These are phyloP conservation scores for Calonectria ilicicola DNA, from an alignment of 2,329 filamentous ascomycete genomes.

Conservation along the genomic window DNA sequence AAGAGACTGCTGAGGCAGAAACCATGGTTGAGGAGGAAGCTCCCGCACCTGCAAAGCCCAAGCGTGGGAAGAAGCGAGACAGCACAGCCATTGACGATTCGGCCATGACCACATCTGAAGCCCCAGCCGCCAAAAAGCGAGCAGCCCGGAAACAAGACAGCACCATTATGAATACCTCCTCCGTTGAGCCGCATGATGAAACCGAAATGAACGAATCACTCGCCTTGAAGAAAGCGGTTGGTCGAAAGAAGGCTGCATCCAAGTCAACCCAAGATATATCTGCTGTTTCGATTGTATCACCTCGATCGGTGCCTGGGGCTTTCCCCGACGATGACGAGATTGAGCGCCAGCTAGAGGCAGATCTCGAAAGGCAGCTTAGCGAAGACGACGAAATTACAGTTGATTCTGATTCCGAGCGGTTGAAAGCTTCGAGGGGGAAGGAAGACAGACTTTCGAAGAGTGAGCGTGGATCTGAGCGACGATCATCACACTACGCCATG, in stretches of 20 bases:
- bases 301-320: constrained; percentile 53
- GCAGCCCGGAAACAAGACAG: constrained; percentile 64
- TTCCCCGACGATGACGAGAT: constrained; percentile 73
- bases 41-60: constrained; percentile 48
- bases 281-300: constrained; percentile 63
- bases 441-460: constrained; percentile 45
- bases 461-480: constrained; percentile 37
- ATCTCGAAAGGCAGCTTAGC: constrained; percentile 68
- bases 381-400: constrained; percentile 64
- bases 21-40: constrained; percentile 35
- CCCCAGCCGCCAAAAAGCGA: constrained; percentile 70
- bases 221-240: constrained; percentile 41
- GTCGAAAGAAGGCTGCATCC: constrained; percentile 54
- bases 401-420: constrained; percentile 60
- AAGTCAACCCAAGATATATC: constrained; percentile 55
- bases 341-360: constrained; percentile 73
- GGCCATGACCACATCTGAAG: constrained; percentile 55
- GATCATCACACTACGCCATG: constrained; percentile 61
- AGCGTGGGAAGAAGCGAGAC: constrained; percentile 71
- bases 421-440: constrained; percentile 47
- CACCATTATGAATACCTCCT: constrained; percentile 54
- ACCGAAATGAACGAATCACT: constrained; percentile 54
- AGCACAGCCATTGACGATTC: constrained; percentile 70
- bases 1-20: constrained; percentile 60
- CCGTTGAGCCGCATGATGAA: constrained; percentile 53